Percentiles rank a stretch among this genome's conserved stretches.
Evolutionary conservation across 352 stramenopile species (phyloP).

Genomic region (Pythium aquatile): DNA sequence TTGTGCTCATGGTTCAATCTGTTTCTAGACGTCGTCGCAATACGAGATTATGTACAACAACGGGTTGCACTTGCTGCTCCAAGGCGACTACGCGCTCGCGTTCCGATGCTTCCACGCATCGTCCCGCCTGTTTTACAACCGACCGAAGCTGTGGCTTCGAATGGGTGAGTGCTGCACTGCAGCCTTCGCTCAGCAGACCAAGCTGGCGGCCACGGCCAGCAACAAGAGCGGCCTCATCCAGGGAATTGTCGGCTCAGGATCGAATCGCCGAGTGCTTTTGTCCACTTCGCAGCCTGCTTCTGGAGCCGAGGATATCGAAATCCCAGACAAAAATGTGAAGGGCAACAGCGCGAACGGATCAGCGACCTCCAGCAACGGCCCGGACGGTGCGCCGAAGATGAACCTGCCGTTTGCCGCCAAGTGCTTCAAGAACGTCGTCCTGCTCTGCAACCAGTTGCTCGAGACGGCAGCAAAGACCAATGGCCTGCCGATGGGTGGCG

Average conservation of each 20-base stretch:
- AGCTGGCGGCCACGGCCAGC: slow-evolving; percentile 44
- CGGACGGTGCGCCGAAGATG: slow-evolving; percentile 62
- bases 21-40: slow-evolving; percentile 61
- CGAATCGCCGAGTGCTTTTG: slow-evolving; percentile 82
- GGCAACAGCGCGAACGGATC: slow-evolving; percentile 25
- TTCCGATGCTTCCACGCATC: slow-evolving; percentile 90
- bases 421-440: slow-evolving; percentile 86
- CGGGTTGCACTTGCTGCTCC: slow-evolving; percentile 84
- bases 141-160: slow-evolving; percentile 90
- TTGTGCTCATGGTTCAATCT: slow-evolving; percentile 20
- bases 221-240: slow-evolving; percentile 86
- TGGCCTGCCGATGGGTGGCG: slow-evolving; percentile 10
- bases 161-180: slow-evolving; percentile 91
- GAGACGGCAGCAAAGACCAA: slow-evolving; percentile 32
- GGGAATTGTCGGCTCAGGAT: slow-evolving; percentile 70
- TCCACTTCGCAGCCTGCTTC: slow-evolving; percentile 58
- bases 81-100: slow-evolving; percentile 76
- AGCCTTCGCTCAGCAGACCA: slow-evolving; percentile 73
- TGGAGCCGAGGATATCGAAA: slow-evolving; percentile 63
- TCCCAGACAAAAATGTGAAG: slow-evolving; percentile 58
- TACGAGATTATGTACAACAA: slow-evolving; percentile 93
- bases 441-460: slow-evolving; percentile 81
- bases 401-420: slow-evolving; percentile 83
- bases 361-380: slow-evolving; percentile 5
- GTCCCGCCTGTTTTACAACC: slow-evolving; percentile 89